Conservation (phyloP, 495 filamentous ascomycete species). For the Penicillium herquei region DNA sequence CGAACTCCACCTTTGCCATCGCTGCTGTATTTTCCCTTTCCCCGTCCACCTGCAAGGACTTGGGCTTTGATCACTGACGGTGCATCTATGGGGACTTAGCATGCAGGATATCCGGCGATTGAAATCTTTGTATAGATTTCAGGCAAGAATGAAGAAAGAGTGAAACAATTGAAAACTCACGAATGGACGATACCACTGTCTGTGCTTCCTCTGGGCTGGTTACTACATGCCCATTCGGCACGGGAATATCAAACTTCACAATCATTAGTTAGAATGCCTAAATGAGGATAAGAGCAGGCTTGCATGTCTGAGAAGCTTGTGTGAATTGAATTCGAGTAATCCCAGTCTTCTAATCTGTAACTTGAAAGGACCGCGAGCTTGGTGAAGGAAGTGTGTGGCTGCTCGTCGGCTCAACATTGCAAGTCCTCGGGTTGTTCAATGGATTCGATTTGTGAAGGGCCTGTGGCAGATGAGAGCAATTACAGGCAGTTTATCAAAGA, state of each 20-base stretch:
- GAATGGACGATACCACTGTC: conserved; percentile 23
- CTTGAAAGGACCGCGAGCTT: conserved; percentile 1
- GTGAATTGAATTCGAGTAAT: conserved; percentile 29
- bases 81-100: conserved; percentile 17
- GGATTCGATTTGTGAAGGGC: no score
- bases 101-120: not conserved
- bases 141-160: not conserved
- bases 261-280: not conserved
- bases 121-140: not conserved
- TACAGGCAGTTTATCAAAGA: not conserved
- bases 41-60: conserved; percentile 32
- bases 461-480: no score
- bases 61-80: conserved; percentile 33
- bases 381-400: not conserved
- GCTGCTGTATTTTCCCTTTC: conserved; percentile 30
- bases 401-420: not conserved
- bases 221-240: conserved; percentile 26
- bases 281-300: conserved; percentile 2
- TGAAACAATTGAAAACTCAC: conserved; percentile 9
- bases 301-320: conserved; percentile 29
- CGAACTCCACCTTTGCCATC: conserved; percentile 34
- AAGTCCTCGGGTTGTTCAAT: not conserved
- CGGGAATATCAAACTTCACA: conserved; percentile 28
- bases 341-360: conserved; percentile 21
- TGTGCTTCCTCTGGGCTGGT: conserved; percentile 21